These are phyloP conservation scores for Penicillium pancosmium DNA, from an alignment of 495 filamentous ascomycete species.

Conservation along the genomic window DNA sequence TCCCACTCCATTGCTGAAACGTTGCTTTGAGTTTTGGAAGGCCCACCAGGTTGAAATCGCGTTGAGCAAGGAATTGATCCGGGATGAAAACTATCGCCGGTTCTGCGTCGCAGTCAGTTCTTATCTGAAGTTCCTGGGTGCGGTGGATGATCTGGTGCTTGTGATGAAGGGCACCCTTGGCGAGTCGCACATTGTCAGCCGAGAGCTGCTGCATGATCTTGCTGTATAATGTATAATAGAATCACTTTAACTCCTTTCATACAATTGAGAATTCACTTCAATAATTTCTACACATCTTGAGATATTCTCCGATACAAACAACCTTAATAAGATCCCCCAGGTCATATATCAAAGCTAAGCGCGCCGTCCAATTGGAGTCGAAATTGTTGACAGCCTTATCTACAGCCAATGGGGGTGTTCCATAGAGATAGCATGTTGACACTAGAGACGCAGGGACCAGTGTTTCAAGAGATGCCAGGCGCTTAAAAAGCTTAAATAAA, in stretches of 20 bases:
- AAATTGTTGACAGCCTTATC: background rate
- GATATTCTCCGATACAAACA: no score
- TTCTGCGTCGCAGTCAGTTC: slow-evolving; percentile 45
- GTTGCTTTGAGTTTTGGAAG: slow-evolving; percentile 35
- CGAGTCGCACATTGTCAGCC: slow-evolving; percentile 43
- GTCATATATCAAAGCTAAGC: background rate
- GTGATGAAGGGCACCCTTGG: slow-evolving; percentile 45
- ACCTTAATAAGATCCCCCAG: no score
- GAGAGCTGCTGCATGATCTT: slow-evolving; percentile 23
- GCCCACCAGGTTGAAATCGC: slow-evolving; percentile 24
- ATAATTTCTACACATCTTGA: no score
- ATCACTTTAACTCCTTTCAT: background rate
- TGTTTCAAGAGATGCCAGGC: background rate
- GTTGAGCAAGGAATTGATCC: slow-evolving; percentile 33
- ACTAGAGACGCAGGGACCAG: slow-evolving; percentile 3
- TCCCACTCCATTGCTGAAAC: slow-evolving; percentile 41
- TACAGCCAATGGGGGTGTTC: background rate
- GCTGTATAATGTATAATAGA: slow-evolving; percentile 18
- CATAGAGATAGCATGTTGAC: background rate
- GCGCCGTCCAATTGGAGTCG: background rate
- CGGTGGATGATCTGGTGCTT: slow-evolving; percentile 45
- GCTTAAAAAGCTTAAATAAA: background rate
- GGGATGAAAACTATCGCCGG: slow-evolving; percentile 41
- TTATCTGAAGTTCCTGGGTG: slow-evolving; percentile 40
- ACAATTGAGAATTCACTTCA: background rate